A percentile compares a stretch with the other conserved stretches of the same genome.
phyloP scores from a whole-genome alignment of 192 early-diverging fungal genomes.

The Linnemannia zychae region DNA sequence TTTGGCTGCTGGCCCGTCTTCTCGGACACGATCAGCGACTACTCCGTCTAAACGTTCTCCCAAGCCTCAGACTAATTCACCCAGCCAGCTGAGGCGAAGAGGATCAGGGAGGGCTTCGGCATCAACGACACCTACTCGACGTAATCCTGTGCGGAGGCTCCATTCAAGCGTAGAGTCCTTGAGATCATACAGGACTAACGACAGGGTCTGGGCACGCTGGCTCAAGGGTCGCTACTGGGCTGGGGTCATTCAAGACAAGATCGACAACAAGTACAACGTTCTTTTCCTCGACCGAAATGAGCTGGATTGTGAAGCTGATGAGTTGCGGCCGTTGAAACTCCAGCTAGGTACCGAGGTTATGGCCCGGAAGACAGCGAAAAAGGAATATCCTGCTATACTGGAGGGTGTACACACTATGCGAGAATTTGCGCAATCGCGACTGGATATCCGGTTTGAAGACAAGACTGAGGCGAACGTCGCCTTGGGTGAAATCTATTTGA shows the following conservation, averaged over 20 bases:
- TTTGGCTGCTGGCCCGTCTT: not conserved
- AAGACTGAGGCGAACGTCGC: conserved; percentile 22
- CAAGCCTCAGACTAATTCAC: conserved; percentile 10
- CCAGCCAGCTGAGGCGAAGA: conserved; percentile 13
- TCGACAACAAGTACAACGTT: conserved; percentile 16
- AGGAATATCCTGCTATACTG: conserved; percentile 6
- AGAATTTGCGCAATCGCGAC: conserved; percentile 8
- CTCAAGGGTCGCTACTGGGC: conserved; percentile 22
- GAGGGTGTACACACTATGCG: conserved; percentile 27
- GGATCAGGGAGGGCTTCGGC: not conserved
- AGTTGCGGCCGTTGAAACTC: conserved; percentile 46
- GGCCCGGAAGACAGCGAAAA: conserved; percentile 24
- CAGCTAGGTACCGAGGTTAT: conserved; percentile 33
- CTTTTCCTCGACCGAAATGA: conserved; percentile 30
- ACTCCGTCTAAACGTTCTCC: not conserved
- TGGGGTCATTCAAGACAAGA: conserved; percentile 12
- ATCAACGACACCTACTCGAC: conserved; percentile 11
- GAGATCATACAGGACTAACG: conserved; percentile 19
- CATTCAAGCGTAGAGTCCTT: conserved; percentile 16
- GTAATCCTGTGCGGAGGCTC: conserved; percentile 16
- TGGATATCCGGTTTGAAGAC: conserved; percentile 41
- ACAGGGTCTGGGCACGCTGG: conserved; percentile 46
- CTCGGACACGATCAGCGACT: not conserved
- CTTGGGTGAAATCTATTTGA: conserved; percentile 15
- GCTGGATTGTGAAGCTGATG: not conserved